These are phyloP conservation scores for Erucastrum elatum DNA, from an alignment of 345 rosid species.

Conservation along the genomic window DNA sequence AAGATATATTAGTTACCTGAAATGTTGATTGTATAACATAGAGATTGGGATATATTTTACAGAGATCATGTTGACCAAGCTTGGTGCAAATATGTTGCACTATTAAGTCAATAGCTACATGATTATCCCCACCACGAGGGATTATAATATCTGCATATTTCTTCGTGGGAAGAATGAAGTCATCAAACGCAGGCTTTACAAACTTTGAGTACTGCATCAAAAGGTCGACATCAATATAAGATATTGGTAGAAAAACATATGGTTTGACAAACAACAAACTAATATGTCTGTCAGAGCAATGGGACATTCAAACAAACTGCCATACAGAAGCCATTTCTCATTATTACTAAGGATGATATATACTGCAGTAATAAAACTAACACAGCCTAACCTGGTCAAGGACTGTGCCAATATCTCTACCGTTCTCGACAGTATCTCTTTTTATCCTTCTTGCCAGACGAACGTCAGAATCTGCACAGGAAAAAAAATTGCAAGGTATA, in stretches of 20 bases:
- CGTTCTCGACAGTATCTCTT: conserved; percentile 86
- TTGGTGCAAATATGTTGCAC: conserved; percentile 97
- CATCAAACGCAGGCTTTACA: conserved; percentile 99
- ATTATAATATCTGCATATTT: conserved; percentile 96
- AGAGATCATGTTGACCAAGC: conserved; percentile 96
- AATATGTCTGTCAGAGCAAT: conserved; percentile 7
- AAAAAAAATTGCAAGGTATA: conserved; percentile 30
- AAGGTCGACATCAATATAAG: background rate
- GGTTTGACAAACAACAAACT: background rate
- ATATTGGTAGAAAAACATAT: background rate
- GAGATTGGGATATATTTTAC: conserved; percentile 95
- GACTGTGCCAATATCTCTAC: conserved; percentile 82
- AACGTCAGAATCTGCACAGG: conserved; percentile 97
- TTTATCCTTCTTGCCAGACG: conserved; percentile 96
- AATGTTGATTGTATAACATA: conserved; percentile 95
- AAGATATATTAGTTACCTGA: conserved; percentile 57
- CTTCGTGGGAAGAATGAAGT: conserved; percentile 98
- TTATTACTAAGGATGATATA: conserved; percentile 2
- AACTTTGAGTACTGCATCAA: conserved; percentile 94
- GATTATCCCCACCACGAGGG: conserved; percentile 98
- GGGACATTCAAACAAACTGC: background rate
- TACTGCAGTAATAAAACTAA: conserved; percentile 2
- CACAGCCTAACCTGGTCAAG: conserved; percentile 83
- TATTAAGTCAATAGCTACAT: conserved; percentile 95
- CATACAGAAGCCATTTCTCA: background rate